Percentiles rank a stretch among this genome's conserved stretches.
phyloP scores from a whole-genome alignment of 352 stramenopile species.

The Globisporangium nunn region DNA sequence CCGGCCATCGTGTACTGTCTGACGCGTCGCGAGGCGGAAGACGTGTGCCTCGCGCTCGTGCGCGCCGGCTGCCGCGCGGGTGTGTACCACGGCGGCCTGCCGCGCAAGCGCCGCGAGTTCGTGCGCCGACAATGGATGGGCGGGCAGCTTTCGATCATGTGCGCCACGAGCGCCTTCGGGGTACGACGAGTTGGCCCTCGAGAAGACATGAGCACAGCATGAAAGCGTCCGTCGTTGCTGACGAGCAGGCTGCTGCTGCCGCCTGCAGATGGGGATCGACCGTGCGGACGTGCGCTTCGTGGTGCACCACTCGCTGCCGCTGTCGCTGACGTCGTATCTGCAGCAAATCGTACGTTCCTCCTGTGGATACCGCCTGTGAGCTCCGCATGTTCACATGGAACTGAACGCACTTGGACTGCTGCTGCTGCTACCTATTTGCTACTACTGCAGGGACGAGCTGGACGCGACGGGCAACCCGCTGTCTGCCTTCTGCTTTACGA shows the following conservation, averaged over 20 bases:
- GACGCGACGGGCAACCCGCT: slow-evolving; percentile 45
- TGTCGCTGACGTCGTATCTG: slow-evolving; percentile 60
- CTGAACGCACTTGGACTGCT: not conserved
- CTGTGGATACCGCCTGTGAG: not conserved
- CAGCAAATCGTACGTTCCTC: slow-evolving; percentile 64
- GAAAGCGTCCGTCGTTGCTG: not conserved
- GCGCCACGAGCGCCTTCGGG: slow-evolving; percentile 71
- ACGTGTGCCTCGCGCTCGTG: slow-evolving; percentile 45
- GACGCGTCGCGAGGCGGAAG: slow-evolving; percentile 60
- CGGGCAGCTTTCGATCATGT: slow-evolving; percentile 63
- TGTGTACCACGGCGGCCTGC: slow-evolving; percentile 66
- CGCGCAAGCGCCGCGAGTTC: slow-evolving; percentile 49
- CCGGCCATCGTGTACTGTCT: slow-evolving; percentile 72
- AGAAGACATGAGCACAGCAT: not conserved
- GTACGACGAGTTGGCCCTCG: slow-evolving; percentile 19
- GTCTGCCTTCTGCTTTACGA: slow-evolving; percentile 60
- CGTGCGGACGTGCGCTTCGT: slow-evolving; percentile 68
- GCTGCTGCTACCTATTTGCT: not conserved
- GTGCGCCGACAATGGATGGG: slow-evolving; percentile 78
- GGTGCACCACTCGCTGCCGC: slow-evolving; percentile 59
- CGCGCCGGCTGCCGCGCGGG: slow-evolving; percentile 42
- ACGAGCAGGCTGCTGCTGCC: not conserved
- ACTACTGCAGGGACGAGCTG: slow-evolving; percentile 45
- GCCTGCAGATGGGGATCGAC: slow-evolving; percentile 70
- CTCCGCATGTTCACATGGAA: not conserved